Evolutionary conservation across 345 rosid species (phyloP), one percentile per base, ranked within the genome.

Genomic region (Gossypium stocksii): DNA sequence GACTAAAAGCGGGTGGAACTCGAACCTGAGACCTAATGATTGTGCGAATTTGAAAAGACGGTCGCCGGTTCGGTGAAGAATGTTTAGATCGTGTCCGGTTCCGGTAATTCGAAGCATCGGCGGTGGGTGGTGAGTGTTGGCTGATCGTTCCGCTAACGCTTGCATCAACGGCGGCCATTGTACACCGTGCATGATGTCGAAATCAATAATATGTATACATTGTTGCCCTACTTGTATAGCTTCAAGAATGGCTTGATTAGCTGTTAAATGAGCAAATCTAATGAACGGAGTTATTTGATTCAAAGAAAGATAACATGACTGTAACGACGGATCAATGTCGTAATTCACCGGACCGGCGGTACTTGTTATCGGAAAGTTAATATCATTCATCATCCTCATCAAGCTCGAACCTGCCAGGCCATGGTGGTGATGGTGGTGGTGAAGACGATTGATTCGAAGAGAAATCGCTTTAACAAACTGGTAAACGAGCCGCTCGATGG

Each of bases 111-210:
- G 89, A 16, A 95, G 87, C 83, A 77, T 85, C 12, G 90, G 91
- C n/a, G 93, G 88, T 12, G 88, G 83, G 51, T 58, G 76, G 54
- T 76, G 72, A n/a, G 70, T 52, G 77, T 78, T 80, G 77, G 59
- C 81, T 22, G 82, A 77, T 4, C 95, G 87, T 65, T 92, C 98
- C 6, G 90, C 93, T 70, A 95, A 82, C 68, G 98, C 98, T 66
- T 95, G 99, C 99, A 95, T 91, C 56, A 95, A 74, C 4, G 99
- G 98, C 10, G 99, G 99, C 99, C 99, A 95, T 70, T 95, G 99
- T 52, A 95, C 91, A 19, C 99, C 99, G 79, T 95, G 98, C 87
- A 94, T 92, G 78, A 93, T 92, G 79, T 95, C 97, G 66, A 95
- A 90, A 76, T 95, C 99, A 1, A 95, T 82, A 75, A 95, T 91